A percentile compares a stretch with the other conserved stretches of the same genome.
Conservation (phyloP, 2,329 filamentous ascomycete genomes). For the Malbranchea zuffiana region DNA sequence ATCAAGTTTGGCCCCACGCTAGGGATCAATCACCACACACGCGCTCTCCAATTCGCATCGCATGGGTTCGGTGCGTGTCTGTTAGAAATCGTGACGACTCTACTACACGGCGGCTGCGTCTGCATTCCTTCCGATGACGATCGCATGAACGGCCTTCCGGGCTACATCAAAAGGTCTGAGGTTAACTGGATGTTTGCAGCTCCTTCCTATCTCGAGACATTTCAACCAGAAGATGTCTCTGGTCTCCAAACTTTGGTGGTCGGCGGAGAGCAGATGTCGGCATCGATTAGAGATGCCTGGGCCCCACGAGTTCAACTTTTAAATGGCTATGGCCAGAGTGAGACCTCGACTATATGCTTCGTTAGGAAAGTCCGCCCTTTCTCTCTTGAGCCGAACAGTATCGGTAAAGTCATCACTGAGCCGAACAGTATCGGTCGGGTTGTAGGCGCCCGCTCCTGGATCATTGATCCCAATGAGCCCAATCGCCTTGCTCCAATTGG, state of each 20-base stretch:
- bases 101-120: constrained; percentile 29
- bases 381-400: too few species aligned
- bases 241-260: constrained; percentile 27
- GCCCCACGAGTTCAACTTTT: constrained; percentile 21
- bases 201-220: constrained; percentile 38
- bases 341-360: too few species aligned
- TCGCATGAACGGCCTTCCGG: constrained; percentile 29
- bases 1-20: background rate
- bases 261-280: constrained; percentile 25
- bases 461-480: constrained; percentile 17
- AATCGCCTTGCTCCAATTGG: constrained; percentile 24
- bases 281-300: constrained; percentile 25
- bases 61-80: constrained; percentile 84
- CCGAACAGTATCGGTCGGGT: constrained; percentile 12
- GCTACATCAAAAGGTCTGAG: constrained; percentile 35
- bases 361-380: too few species aligned
- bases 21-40: constrained; percentile 14
- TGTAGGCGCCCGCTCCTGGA: constrained; percentile 14
- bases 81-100: constrained; percentile 61
- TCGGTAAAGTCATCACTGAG: too few species aligned
- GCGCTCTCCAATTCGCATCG: constrained; percentile 68
- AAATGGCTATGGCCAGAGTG: constrained; percentile 22
- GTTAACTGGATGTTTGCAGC: constrained; percentile 46
- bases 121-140: constrained; percentile 35
- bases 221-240: constrained; percentile 28